Base-by-base conservation (phyloP, 345 rosid species). In the Boechera stricta region DNA sequence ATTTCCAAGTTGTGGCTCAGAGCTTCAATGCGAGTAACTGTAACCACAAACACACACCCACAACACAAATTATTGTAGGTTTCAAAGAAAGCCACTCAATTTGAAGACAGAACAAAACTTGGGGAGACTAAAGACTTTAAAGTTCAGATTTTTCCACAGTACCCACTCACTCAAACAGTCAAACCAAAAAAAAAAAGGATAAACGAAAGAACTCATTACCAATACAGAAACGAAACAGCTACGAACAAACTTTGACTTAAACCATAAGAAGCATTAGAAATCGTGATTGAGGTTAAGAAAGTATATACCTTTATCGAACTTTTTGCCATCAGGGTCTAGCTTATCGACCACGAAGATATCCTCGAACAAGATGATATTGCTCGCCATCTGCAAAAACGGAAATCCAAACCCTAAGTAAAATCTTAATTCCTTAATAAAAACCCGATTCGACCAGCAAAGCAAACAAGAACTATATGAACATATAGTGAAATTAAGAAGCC, bases 311-410 rank as follows among this genome's bases (percentile, higher is more conserved):
- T 87, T 89, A 74, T 93, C 91, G 35, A 93, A 91, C 83, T 89
- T 89, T 72, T 91, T 93, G 16, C 93, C 97, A 82, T 91, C 93
- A 57, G 93, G 92, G 74, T 91, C 85, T 5, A 87, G 78, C 52
- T 77, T 77, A 15, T 77, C 83, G 32, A 91, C 90, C 24, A 79
- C 83, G 79, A 91, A 93, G 28, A 91, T 91, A 52, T 93, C 98
- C 60, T 93, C 83, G 44, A 80, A 76, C 69, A 80, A 0, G 6
- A 76, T 71, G 0, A 80, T 76, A 71, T 38, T 80, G 39, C 56
- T 74, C 7, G 83, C 72, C 83, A 75, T 80, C 83, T 75, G 64
- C 69, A 64, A 38, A 71, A 1, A 26, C 5, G 7, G 47, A 60
- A 39, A 24, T 6, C 12, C 15, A 33, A 71, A 71, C 72, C 53